phyloP scores from a whole-genome alignment of 2,329 filamentous ascomycete genomes.

The Sclerotinia borealis region DNA sequence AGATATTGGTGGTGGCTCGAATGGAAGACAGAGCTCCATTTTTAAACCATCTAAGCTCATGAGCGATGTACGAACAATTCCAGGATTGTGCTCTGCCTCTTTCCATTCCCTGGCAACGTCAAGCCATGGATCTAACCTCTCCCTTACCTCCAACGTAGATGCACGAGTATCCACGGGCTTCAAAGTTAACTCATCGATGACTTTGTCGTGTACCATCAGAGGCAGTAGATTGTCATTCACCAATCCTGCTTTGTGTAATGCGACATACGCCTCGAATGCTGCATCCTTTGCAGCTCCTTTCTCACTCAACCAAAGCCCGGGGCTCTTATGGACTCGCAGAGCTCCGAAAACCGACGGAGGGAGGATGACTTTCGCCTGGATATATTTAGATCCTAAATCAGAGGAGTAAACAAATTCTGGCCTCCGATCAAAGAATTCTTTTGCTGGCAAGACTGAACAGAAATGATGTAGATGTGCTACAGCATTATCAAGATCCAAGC shows the following conservation, averaged over 20 bases:
- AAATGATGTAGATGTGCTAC: constrained; percentile 77
- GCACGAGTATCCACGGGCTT: constrained; percentile 39
- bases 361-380: constrained; percentile 60
- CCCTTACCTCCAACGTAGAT: constrained; percentile 33
- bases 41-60: constrained; percentile 13
- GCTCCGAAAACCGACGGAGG: constrained; percentile 62
- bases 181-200: constrained; percentile 48
- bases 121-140: constrained; percentile 36
- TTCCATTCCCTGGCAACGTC: constrained; percentile 32
- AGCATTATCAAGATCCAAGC: constrained; percentile 67
- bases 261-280: constrained; percentile 66
- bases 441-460: constrained; percentile 51
- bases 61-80: constrained; percentile 26
- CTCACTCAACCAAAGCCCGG: constrained; percentile 58
- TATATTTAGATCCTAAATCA: constrained; percentile 37
- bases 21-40: constrained; percentile 21
- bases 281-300: constrained; percentile 63
- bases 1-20: constrained; percentile 17
- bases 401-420: constrained; percentile 56
- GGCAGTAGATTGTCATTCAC: constrained; percentile 77
- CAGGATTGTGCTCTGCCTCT: constrained; percentile 62
- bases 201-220: constrained; percentile 31
- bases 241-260: constrained; percentile 62
- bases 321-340: constrained; percentile 49
- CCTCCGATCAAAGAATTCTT: constrained; percentile 54